These are phyloP conservation scores for Mortierella sp. DNA, from an alignment of 371 early-diverging fungal species.

Conservation along the genomic window DNA sequence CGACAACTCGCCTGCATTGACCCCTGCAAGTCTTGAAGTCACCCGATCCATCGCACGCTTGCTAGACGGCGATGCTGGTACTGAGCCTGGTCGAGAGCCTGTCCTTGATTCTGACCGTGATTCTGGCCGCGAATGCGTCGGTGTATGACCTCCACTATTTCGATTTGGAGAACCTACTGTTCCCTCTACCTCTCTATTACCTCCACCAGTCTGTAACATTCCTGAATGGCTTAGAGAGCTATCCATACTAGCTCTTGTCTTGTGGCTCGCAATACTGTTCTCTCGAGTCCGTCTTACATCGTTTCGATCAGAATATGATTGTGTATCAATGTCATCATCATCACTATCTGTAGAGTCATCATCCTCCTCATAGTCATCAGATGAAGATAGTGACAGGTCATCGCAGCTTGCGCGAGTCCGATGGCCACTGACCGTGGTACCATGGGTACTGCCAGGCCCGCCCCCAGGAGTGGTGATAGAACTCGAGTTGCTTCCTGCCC, in stretches of 20 bases:
- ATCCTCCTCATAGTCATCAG: constrained; percentile 54
- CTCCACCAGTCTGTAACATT: not conserved
- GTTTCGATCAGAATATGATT: constrained; percentile 6
- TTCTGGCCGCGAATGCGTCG: constrained; percentile 20
- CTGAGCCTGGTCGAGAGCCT: constrained; percentile 27
- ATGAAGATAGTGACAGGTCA: constrained; percentile 50
- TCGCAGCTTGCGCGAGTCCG: constrained; percentile 45
- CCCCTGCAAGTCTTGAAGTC: constrained; percentile 11
- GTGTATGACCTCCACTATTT: constrained; percentile 20
- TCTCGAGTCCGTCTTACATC: constrained; percentile 24
- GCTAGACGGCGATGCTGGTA: constrained; percentile 26
- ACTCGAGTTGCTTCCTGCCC: constrained; percentile 41
- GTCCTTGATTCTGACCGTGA: constrained; percentile 22
- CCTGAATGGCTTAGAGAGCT: constrained; percentile 8
- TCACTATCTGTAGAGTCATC: constrained; percentile 55
- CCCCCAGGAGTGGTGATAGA: constrained; percentile 15
- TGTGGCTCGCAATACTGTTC: constrained; percentile 30
- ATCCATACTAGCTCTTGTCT: constrained; percentile 21
- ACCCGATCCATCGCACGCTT: constrained; percentile 22
- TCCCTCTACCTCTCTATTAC: not conserved
- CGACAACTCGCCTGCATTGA: not conserved
- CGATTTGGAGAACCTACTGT: not conserved
- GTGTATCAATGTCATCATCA: constrained; percentile 27
- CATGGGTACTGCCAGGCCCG: not conserved
- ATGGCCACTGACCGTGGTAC: constrained; percentile 29